phyloP scores from a whole-genome alignment of 371 early-diverging fungal genomes.

The Circinella umbellata region DNA sequence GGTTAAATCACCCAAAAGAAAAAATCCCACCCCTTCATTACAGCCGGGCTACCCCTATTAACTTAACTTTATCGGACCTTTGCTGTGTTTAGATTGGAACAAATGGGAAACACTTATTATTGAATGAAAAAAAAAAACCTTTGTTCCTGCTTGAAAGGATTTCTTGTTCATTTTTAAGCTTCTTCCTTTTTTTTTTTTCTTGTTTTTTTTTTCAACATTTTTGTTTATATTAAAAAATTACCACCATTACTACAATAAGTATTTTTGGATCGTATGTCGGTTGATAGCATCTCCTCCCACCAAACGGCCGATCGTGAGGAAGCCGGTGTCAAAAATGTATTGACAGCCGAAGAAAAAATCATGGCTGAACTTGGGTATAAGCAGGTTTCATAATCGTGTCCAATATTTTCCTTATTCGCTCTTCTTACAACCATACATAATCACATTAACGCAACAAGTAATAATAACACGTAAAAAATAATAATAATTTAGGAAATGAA shows the following conservation, averaged over 20 bases:
- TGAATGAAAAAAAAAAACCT: background rate
- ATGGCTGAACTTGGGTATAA: conserved; percentile 64
- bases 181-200: background rate
- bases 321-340: conserved; percentile 7
- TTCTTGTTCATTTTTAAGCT: background rate
- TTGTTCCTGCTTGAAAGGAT: background rate
- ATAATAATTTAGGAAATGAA: conserved; percentile 58
- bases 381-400: conserved; percentile 37
- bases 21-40: too few relatives aligned
- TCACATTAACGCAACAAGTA: too few relatives aligned
- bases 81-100: background rate
- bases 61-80: background rate
- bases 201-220: conserved; percentile 1
- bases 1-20: too few relatives aligned
- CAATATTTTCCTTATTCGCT: background rate
- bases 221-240: background rate
- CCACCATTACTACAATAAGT: too few relatives aligned
- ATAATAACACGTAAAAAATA: background rate
- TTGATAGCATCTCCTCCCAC: background rate
- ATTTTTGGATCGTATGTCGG: background rate
- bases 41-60: too few relatives aligned
- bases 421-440: too few relatives aligned
- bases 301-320: background rate
- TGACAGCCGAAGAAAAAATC: conserved; percentile 47
- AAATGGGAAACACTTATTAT: background rate